Conservation (phyloP, 1,284 basidiomycete genomes). For the Mycena citricolor region DNA sequence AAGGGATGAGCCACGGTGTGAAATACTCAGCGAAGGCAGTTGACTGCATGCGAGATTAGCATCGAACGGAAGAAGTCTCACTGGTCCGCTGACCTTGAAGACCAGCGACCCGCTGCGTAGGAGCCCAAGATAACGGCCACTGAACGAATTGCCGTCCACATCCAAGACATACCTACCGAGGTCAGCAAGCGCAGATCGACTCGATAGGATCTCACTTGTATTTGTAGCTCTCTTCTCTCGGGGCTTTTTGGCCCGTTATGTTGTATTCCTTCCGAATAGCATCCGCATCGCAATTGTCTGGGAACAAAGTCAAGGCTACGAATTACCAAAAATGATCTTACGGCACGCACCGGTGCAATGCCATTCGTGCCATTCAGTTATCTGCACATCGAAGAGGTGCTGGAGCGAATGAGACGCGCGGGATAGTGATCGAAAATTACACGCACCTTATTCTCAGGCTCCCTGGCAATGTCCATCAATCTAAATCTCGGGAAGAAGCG, state of each 20-base stretch:
- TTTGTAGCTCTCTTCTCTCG: constrained; percentile 16
- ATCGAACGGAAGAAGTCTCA: background rate
- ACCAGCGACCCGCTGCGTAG: constrained; percentile 18
- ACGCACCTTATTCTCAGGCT: constrained; percentile 5
- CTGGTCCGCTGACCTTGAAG: constrained; percentile 11
- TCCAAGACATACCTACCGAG: constrained; percentile 11
- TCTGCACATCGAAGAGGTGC: constrained; percentile 16
- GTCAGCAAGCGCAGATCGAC: background rate
- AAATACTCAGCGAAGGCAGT: constrained; percentile 21
- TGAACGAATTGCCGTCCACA: constrained; percentile 20
- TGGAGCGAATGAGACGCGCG: too few relatives aligned
- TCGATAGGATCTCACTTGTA: constrained; percentile 9
- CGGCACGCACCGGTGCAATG: constrained; percentile 19
- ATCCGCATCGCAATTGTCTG: constrained; percentile 17
- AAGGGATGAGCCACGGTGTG: constrained; percentile 20
- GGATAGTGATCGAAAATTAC: too few relatives aligned
- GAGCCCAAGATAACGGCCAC: constrained; percentile 15
- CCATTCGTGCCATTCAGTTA: constrained; percentile 20
- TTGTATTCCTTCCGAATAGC: constrained; percentile 11
- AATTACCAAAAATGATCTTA: too few relatives aligned
- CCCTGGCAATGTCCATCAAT: constrained; percentile 14
- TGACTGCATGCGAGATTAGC: background rate
- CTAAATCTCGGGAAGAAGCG: constrained; percentile 17
- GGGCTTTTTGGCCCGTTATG: constrained; percentile 10
- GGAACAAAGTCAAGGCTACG: background rate